These are phyloP conservation scores for Rhodosporidiobolus odoratus DNA, from an alignment of 768 basidiomycete species.

Conservation along the genomic window DNA sequence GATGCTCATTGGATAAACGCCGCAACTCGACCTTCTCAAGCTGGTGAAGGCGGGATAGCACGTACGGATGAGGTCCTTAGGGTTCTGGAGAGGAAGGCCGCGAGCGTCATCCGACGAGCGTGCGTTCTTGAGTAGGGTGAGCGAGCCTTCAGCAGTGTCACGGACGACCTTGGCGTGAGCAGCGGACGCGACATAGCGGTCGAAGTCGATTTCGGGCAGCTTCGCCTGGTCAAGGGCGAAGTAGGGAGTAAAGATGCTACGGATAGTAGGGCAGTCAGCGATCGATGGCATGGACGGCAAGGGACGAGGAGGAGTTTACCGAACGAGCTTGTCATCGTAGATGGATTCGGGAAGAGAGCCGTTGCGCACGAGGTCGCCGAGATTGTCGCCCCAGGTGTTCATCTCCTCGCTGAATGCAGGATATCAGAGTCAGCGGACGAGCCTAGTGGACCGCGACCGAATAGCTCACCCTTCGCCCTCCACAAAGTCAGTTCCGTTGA, in stretches of 20 bases:
- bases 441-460: no score
- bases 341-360: slow-evolving; percentile 5
- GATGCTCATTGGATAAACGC: neutral
- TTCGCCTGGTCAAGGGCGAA: slow-evolving; percentile 17
- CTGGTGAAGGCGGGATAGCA: neutral
- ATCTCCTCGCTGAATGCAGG: no score
- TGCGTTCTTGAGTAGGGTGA: slow-evolving; percentile 38
- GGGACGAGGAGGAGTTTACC: neutral
- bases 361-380: slow-evolving; percentile 2
- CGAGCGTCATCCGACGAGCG: neutral
- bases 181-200: neutral
- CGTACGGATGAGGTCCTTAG: slow-evolving; percentile 6
- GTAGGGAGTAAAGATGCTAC: slow-evolving; percentile 47
- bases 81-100: slow-evolving; percentile 13
- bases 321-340: slow-evolving; percentile 28
- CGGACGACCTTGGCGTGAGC: slow-evolving; percentile 2
- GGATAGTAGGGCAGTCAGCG: slow-evolving; percentile 40
- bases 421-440: no score
- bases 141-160: slow-evolving; percentile 8
- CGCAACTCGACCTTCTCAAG: neutral
- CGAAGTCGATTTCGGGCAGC: neutral
- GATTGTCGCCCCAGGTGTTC: slow-evolving; percentile 3
- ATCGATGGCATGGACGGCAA: neutral
- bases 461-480: no score
- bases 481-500: slow-evolving; percentile 7